phyloP scores from a whole-genome alignment of 1,139 yeast genomes.

The Yamadazyma oceani region DNA sequence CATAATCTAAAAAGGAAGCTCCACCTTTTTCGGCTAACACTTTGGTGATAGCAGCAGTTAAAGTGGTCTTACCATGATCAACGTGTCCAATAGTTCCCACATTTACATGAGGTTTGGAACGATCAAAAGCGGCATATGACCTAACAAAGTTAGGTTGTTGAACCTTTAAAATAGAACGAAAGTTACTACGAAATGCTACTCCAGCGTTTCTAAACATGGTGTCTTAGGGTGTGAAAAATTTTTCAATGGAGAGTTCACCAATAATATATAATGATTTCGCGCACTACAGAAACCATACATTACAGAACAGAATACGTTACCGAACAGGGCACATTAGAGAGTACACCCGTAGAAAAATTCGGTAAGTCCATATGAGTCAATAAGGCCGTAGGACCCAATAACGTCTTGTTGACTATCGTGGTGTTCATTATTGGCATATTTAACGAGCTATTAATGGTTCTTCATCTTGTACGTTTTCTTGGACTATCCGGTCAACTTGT shows the following conservation, averaged over 20 bases:
- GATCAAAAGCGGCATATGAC: constrained; percentile 70
- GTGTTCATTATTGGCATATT: no score
- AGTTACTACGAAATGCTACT: constrained; percentile 21
- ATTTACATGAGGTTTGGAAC: constrained; percentile 94
- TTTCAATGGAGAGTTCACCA: constrained; percentile 2
- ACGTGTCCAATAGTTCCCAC: constrained; percentile 93
- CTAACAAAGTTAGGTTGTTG: constrained; percentile 38
- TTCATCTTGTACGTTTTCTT: constrained; percentile 19
- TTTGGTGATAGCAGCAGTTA: constrained; percentile 98
- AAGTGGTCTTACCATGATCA: constrained; percentile 97
- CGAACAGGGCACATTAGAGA: no score
- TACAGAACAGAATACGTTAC: no score
- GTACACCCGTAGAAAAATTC: no score
- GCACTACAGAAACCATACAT: not conserved
- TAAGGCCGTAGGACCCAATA: no score
- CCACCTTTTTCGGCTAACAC: constrained; percentile 87
- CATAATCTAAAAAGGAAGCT: constrained; percentile 89
- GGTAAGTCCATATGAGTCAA: no score
- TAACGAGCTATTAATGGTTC: no score
- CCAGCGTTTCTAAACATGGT: constrained; percentile 25
- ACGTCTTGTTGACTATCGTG: no score
- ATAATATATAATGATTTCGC: not conserved
- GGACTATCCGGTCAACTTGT: constrained; percentile 34
- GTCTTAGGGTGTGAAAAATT: constrained; percentile 9
- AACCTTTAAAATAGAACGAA: constrained; percentile 12